These are phyloP conservation scores for Phaeotremella skinneri DNA, from an alignment of 768 basidiomycete genomes.

Conservation along the genomic window DNA sequence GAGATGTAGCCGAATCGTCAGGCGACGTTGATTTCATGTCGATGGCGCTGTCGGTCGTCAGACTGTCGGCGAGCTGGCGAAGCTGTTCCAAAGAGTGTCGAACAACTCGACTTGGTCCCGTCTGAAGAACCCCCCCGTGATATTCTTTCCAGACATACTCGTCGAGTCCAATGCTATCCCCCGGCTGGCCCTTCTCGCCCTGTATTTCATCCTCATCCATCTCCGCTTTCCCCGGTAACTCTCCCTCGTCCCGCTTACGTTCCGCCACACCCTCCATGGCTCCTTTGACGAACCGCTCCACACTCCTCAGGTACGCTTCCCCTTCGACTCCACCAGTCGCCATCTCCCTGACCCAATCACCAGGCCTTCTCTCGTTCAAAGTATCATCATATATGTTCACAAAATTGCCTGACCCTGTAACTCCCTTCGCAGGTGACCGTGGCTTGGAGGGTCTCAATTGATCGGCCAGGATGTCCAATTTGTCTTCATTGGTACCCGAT, in stretches of 20 bases:
- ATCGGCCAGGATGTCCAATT: conserved; percentile 22
- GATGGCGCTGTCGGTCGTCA: background rate
- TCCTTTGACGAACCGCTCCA: conserved; percentile 40
- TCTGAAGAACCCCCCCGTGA: conserved; percentile 16
- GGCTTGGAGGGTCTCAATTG: conserved; percentile 25
- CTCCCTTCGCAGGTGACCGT: background rate
- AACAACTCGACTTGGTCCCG: background rate
- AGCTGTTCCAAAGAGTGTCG: conserved; percentile 8
- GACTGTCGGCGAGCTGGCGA: background rate
- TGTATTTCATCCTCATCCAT: conserved; percentile 6
- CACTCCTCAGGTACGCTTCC: conserved; percentile 43
- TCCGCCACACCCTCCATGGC: conserved; percentile 27
- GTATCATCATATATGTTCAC: conserved; percentile 32
- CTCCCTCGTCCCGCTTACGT: background rate
- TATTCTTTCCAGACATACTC: conserved; percentile 25
- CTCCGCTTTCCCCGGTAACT: background rate
- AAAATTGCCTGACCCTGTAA: conserved; percentile 5
- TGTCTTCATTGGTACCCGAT: conserved; percentile 19
- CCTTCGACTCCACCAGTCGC: conserved; percentile 30
- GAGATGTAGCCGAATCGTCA: background rate
- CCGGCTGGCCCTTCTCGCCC: background rate
- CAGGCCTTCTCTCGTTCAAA: conserved; percentile 2
- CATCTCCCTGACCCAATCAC: conserved; percentile 36
- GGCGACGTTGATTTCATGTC: conserved; percentile 1
- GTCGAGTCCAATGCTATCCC: conserved; percentile 18